Conservation (phyloP, 176 grass and related monocot species). For the Triticum monococcum region DNA sequence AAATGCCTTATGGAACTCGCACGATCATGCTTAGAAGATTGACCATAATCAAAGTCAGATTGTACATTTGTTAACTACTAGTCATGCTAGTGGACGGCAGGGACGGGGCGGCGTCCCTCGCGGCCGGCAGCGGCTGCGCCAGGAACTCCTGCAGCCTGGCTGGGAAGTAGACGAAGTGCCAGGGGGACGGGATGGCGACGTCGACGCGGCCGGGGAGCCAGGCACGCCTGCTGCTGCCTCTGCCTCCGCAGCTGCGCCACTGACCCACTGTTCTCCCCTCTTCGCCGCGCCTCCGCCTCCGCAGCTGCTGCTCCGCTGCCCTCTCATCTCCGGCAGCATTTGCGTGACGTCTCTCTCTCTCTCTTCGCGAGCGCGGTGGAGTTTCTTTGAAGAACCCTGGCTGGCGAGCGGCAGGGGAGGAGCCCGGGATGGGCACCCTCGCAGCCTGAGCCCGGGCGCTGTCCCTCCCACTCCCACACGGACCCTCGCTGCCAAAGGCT, state of each 20-base stretch:
- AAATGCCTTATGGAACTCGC: too few relatives aligned
- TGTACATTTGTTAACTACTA: too few relatives aligned
- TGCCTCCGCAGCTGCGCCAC: background rate
- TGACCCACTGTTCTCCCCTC: too few relatives aligned
- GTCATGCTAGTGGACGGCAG: background rate
- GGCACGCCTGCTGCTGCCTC: background rate
- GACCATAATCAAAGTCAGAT: too few relatives aligned
- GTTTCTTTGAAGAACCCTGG: background rate
- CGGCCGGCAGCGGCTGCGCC: background rate
- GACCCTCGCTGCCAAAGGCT: background rate
- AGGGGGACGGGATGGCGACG: slow-evolving; percentile 30
- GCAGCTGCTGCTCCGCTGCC: background rate
- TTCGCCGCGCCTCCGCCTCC: background rate
- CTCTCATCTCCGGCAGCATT: slow-evolving; percentile 7
- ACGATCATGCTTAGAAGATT: too few relatives aligned
- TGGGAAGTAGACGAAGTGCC: slow-evolving; percentile 45
- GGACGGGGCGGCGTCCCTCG: background rate
- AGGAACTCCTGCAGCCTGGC: background rate
- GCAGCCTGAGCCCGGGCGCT: background rate
- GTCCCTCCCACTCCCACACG: background rate
- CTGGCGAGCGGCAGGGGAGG: too few relatives aligned
- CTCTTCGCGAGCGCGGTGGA: background rate
- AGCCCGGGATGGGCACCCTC: background rate
- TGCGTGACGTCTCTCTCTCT: background rate
- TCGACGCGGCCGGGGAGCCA: slow-evolving; percentile 12